Conservation (phyloP, 2,329 filamentous ascomycete genomes). For the Penicillium sp. region DNA sequence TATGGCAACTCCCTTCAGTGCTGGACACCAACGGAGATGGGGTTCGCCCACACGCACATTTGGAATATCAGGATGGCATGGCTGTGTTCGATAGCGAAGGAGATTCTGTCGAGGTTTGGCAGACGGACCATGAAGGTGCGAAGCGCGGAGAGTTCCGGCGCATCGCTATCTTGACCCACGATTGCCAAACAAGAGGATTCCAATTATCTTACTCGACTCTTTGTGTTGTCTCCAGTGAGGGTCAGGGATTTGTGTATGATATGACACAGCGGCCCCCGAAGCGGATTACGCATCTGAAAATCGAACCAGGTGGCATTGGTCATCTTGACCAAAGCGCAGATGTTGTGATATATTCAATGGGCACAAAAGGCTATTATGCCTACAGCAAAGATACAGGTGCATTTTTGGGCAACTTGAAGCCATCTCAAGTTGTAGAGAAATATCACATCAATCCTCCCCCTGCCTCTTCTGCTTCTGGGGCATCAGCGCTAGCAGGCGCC, state of each 20-base stretch:
- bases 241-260: conserved; percentile 49
- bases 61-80: conserved; percentile 50
- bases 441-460: conserved; percentile 38
- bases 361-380: conserved; percentile 43
- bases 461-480: conserved; percentile 15
- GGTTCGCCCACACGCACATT: conserved; percentile 47
- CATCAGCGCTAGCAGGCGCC: conserved; percentile 20
- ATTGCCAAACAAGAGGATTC: conserved; percentile 47
- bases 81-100: conserved; percentile 48
- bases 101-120: conserved; percentile 49
- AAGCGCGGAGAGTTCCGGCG: conserved; percentile 42
- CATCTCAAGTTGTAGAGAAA: conserved; percentile 31
- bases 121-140: conserved; percentile 36
- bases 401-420: conserved; percentile 41
- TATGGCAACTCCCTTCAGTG: conserved; percentile 41
- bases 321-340: conserved; percentile 47
- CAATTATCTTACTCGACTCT: conserved; percentile 47
- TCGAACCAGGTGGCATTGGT: conserved; percentile 44
- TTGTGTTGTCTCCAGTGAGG: conserved; percentile 48
- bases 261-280: conserved; percentile 38
- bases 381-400: conserved; percentile 43
- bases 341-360: conserved; percentile 48
- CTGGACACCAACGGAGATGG: conserved; percentile 27
- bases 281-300: conserved; percentile 38
- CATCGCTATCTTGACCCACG: conserved; percentile 44